These are phyloP conservation scores for Aureobasidium leucospermi DNA, from an alignment of 2,329 filamentous ascomycete species.

Conservation along the genomic window DNA sequence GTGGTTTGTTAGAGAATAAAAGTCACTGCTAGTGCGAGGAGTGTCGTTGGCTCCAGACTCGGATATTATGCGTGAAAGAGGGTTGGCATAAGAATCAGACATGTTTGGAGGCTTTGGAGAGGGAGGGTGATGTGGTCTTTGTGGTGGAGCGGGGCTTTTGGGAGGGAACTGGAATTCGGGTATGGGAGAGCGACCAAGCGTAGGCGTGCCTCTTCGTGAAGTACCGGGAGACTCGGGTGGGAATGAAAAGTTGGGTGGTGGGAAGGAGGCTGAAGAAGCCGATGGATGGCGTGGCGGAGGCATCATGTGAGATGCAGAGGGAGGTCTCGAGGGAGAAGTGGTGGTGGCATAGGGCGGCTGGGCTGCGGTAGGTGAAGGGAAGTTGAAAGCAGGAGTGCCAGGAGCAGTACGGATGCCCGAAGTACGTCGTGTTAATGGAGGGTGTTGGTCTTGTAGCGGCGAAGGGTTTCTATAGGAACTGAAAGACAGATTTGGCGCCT, in stretches of 20 bases:
- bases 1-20: slow-evolving; percentile 91
- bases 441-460: slow-evolving; percentile 34
- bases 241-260: slow-evolving; percentile 5
- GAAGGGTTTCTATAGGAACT: slow-evolving; percentile 31
- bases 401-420: slow-evolving; percentile 20
- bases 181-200: neutral
- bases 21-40: slow-evolving; percentile 85
- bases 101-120: neutral
- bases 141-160: neutral
- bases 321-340: neutral
- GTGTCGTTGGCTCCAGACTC: slow-evolving; percentile 70
- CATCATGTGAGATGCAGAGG: neutral
- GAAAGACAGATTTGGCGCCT: neutral
- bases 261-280: neutral
- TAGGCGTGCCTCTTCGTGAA: neutral
- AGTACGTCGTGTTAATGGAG: slow-evolving; percentile 24
- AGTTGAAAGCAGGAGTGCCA: slow-evolving; percentile 15
- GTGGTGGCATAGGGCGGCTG: neutral
- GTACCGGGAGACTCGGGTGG: neutral
- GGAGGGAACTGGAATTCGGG: slow-evolving; percentile 26
- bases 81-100: slow-evolving; percentile 28
- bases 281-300: slow-evolving; percentile 4
- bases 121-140: neutral
- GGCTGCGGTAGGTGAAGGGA: neutral
- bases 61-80: slow-evolving; percentile 64